Base-by-base conservation (phyloP, 768 basidiomycete species). In the Suillus tomentosus region DNA sequence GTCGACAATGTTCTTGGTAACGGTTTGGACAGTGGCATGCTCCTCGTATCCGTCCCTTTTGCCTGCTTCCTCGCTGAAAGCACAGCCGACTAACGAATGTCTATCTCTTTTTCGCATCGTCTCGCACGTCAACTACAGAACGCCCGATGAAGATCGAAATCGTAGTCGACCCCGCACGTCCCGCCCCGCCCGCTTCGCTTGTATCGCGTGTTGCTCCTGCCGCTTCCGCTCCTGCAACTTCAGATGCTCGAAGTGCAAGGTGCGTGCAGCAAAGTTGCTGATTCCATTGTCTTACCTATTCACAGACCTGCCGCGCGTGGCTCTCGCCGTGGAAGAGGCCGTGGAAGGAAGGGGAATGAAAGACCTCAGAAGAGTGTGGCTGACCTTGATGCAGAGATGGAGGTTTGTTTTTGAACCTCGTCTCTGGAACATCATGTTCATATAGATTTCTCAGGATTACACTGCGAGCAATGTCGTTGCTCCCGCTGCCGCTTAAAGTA, bases 131-230 rank as follows among this genome's bases (percentile, higher is more conserved):
- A 69, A 72, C 70, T 78, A 78, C 73, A 99, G 96, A 93, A 84
- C 92, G 93, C 69, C 92, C 94, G 27, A 97, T 99, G 95, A 96
- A 95, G 84, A 95, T 99, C 67, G 96, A 99, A 84, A 94, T 99
- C 68, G 87, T 99, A 53, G 85, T 96, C 75, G 94, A 96, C 80
- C 94, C 94, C 14, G 84, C 88, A 53, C 84, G 85, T 50, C 80
- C 89, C n/a, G 82, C 86, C 7, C 78, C 85, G 13, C 76, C 81
- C 11, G 81, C 81, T 22, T 84, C 92, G 5, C 83, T 99, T 67
- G 87, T 87, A 19, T 86, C 91, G 31, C 92, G 97, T 61, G 93
- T 99, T 42, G 92, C 93, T 4, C 92, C 94, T 42, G 85, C 87
- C 3, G 78, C 86, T 15, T 77, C 79, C 19, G 77, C 81, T 51